phyloP scores from a whole-genome alignment of 148 eudicot species.

The Mesembryanthemum crystallinum region DNA sequence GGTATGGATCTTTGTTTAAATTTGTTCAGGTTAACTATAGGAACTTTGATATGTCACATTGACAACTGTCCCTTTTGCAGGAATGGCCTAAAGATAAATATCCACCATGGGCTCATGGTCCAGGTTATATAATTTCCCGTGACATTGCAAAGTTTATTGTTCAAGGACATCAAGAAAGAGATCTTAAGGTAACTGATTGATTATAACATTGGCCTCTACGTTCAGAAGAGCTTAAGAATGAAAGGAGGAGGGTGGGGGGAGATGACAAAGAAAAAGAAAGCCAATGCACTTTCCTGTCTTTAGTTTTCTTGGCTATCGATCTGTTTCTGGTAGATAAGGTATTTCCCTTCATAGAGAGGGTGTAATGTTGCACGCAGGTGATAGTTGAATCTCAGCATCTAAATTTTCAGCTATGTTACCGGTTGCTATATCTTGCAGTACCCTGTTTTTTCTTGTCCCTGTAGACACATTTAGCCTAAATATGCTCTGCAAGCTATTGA shows the following conservation, averaged over 20 bases:
- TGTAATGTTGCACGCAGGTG: neutral
- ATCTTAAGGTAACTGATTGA: constrained; percentile 48
- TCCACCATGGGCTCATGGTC: constrained; percentile 97
- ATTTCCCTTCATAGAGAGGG: neutral
- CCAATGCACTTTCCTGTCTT: neutral
- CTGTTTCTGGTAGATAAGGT: neutral
- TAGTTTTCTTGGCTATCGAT: neutral
- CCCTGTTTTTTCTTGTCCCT: no score
- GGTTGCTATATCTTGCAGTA: no score
- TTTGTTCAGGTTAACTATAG: neutral
- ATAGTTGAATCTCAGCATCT: neutral
- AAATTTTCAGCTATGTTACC: no score
- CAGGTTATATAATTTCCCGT: constrained; percentile 75
- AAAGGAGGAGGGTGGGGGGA: no score
- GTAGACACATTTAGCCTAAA: no score
- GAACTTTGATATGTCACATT: neutral
- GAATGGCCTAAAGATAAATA: constrained; percentile 74
- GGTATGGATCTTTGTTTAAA: constrained; percentile 39
- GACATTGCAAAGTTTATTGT: constrained; percentile 77
- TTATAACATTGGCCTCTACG: neutral
- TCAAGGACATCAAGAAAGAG: constrained; percentile 56
- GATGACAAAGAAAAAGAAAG: neutral
- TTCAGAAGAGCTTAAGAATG: neutral
- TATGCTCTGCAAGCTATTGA: neutral
- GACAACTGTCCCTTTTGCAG: constrained; percentile 36